These are phyloP conservation scores for Nakazawaea ernobii DNA, from an alignment of 805 yeast species.

Conservation along the genomic window DNA sequence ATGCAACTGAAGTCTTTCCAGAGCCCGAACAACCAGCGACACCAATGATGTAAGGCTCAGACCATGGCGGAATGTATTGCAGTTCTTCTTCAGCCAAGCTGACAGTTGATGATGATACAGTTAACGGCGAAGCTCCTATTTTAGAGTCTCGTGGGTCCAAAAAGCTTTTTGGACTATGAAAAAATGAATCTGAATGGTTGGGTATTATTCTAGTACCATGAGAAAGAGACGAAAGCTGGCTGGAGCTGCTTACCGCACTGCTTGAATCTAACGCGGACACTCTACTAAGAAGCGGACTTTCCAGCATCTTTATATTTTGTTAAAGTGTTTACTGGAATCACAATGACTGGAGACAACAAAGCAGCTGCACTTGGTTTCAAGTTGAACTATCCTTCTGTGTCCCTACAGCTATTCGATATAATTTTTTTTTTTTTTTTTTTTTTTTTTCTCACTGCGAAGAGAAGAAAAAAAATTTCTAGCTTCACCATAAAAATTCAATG, in stretches of 20 bases:
- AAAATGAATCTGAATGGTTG: constrained; percentile 10
- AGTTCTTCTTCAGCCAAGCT: constrained; percentile 2
- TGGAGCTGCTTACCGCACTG: neutral
- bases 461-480: neutral
- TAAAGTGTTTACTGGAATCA: neutral
- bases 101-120: neutral
- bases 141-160: neutral
- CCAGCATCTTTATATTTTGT: neutral
- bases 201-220: constrained; percentile 9
- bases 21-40: constrained; percentile 85
- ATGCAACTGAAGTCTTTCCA: constrained; percentile 91
- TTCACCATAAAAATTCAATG: neutral
- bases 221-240: constrained; percentile 1
- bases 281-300: neutral
- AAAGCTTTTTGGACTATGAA: neutral
- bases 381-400: neutral
- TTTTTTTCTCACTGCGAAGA: neutral
- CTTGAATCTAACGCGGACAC: neutral
- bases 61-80: constrained; percentile 78
- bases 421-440: neutral
- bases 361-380: too few species aligned
- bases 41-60: constrained; percentile 81
- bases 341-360: neutral
- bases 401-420: neutral
- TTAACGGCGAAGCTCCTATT: neutral